phyloP scores from a whole-genome alignment of 257 asterid species.

The Mentha longifolia region DNA sequence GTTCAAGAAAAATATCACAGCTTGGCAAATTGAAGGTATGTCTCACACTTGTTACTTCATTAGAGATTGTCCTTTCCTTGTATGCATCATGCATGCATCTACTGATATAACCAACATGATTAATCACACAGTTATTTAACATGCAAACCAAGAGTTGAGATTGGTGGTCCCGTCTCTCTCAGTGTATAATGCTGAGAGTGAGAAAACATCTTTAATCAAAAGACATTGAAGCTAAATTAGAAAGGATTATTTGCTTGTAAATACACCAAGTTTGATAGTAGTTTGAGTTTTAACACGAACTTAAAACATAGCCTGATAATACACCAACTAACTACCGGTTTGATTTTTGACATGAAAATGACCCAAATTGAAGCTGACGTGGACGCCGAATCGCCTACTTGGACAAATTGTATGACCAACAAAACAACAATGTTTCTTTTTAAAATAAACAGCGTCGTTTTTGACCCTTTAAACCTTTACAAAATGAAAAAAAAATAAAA shows the following conservation, averaged over 20 bases:
- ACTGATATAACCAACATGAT: not conserved
- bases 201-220: constrained; percentile 8
- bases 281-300: too few species aligned
- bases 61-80: not conserved
- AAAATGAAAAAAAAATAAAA: too few species aligned
- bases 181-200: not conserved
- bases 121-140: not conserved
- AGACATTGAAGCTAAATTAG: not conserved
- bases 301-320: too few species aligned
- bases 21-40: constrained; percentile 34
- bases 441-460: too few species aligned
- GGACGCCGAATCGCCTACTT: too few species aligned
- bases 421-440: too few species aligned
- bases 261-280: too few species aligned
- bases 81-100: constrained; percentile 9
- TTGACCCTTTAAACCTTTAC: too few species aligned
- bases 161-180: not conserved
- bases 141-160: not conserved
- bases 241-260: not conserved
- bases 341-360: too few species aligned
- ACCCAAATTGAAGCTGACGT: too few species aligned
- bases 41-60: not conserved
- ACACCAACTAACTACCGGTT: too few species aligned
- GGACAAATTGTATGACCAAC: too few species aligned
- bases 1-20: constrained; percentile 26